phyloP scores from a whole-genome alignment of 192 early-diverging fungal genomes.

The Linderina pennispora region DNA sequence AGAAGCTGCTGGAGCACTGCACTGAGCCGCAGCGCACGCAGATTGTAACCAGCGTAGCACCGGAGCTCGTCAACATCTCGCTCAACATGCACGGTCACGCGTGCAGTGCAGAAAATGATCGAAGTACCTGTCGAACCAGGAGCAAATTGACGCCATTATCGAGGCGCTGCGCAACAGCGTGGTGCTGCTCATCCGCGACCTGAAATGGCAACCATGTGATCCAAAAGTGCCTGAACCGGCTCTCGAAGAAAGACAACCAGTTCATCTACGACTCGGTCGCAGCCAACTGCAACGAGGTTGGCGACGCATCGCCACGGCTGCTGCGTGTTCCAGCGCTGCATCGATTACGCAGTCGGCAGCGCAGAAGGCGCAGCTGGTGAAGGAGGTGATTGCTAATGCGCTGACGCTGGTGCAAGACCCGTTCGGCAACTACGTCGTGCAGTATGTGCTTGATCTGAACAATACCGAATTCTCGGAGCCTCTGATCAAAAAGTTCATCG shows the following conservation, averaged over 20 bases:
- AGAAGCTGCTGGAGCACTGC: conserved; percentile 81
- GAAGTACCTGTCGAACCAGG: conserved; percentile 61
- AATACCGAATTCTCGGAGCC: conserved; percentile 61
- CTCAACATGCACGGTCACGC: conserved; percentile 90
- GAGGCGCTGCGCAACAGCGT: conserved; percentile 62
- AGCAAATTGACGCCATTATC: conserved; percentile 61
- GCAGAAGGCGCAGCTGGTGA: conserved; percentile 72
- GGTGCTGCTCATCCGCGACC: conserved; percentile 80
- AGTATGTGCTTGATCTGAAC: conserved; percentile 80
- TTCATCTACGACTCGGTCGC: conserved; percentile 84
- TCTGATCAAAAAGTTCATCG: conserved; percentile 68
- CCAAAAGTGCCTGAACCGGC: conserved; percentile 80
- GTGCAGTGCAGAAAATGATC: conserved; percentile 90
- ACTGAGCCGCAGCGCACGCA: conserved; percentile 67
- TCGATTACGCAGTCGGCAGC: conserved; percentile 69
- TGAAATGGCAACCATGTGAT: conserved; percentile 92
- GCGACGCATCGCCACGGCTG: conserved; percentile 90
- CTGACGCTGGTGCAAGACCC: conserved; percentile 80
- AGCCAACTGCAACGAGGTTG: conserved; percentile 67
- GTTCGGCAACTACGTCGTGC: conserved; percentile 91
- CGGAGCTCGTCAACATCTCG: conserved; percentile 72
- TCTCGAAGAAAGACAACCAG: conserved; percentile 73
- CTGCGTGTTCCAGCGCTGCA: conserved; percentile 87
- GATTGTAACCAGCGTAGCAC: conserved; percentile 66
- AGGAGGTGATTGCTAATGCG: conserved; percentile 66